Base-by-base conservation (phyloP, 805 yeast genomes). In the Lachancea mirantina region DNA sequence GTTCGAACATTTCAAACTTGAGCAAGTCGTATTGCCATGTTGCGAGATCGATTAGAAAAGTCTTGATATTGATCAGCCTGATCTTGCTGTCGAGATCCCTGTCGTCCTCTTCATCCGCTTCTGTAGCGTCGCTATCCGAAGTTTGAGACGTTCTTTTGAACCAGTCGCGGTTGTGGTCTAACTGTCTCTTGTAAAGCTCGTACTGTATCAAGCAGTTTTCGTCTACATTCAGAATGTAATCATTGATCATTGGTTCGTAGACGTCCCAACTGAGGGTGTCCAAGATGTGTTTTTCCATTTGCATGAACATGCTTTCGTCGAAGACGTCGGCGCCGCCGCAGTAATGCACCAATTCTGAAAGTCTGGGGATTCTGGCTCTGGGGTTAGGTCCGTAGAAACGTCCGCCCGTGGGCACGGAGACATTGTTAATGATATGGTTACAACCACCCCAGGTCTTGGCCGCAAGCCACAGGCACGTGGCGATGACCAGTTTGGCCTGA, bases 381-480 rank as follows among this genome's bases (percentile, higher is more conserved):
- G 78, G 77, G 39, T 84, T 84, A 23, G 84, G 83, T 8, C 83
- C 83, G 33, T 62, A 55, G 51, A 67, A 75, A 44, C 79, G 64
- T 7, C 81, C 82, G 24, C 83, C 83, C 10, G 68, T 57, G 32
- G 72, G 71, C 16, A 67, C 56, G 6, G 61, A 57, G 2, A 64
- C 53, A 37, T 67, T 62, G 50, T 74, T 74, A 34, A 74, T 69
- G 44, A 76, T 73, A 56, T 77, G 84, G 44, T 74, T 75, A 55
- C 79, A 77, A 23, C 84, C 84, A 30, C 84, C 84, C 48, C 72
- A 73, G n/a, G 78, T 68, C 56, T 89, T 89, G 16, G 95, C 78
- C 2, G 95, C 84, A 19, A 89, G 71, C 96, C 97, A 89, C 21
- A 89, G 63, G 40, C 95, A 84, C 4, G 95, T 84, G 40, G 94